These are phyloP conservation scores for Penicillium sp. DNA, from an alignment of 2,329 filamentous ascomycete genomes.

Conservation along the genomic window DNA sequence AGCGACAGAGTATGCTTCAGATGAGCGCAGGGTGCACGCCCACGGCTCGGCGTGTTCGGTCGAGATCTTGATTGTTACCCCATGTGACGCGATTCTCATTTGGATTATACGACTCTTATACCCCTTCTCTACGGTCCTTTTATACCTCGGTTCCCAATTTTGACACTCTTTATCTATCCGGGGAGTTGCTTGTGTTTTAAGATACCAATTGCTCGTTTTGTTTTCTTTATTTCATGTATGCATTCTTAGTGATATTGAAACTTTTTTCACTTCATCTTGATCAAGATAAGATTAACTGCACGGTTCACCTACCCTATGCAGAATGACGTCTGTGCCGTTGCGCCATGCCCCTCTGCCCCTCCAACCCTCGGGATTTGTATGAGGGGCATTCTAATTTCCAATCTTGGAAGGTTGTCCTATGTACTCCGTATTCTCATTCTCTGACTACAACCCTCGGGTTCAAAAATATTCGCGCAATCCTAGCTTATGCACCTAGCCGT, in stretches of 20 bases:
- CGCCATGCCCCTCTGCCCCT: conserved; percentile 1
- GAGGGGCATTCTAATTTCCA: background rate
- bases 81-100: background rate
- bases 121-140: background rate
- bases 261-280: background rate
- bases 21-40: conserved; percentile 40
- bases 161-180: conserved; percentile 6
- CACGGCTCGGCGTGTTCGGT: conserved; percentile 36
- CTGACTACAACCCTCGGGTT: background rate
- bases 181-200: conserved; percentile 12
- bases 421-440: background rate
- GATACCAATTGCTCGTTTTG: conserved; percentile 17
- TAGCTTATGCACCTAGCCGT: conserved; percentile 9
- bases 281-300: conserved; percentile 13
- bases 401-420: background rate
- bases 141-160: background rate
- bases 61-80: conserved; percentile 24
- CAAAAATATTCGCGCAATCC: background rate
- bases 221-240: background rate
- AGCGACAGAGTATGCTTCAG: conserved; percentile 30
- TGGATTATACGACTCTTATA: background rate
- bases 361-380: background rate
- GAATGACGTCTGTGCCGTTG: conserved; percentile 20
- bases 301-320: conserved; percentile 11
- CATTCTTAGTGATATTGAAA: background rate